phyloP scores from a whole-genome alignment of 345 rosid genomes.

The Aquilaria sinensis region DNA sequence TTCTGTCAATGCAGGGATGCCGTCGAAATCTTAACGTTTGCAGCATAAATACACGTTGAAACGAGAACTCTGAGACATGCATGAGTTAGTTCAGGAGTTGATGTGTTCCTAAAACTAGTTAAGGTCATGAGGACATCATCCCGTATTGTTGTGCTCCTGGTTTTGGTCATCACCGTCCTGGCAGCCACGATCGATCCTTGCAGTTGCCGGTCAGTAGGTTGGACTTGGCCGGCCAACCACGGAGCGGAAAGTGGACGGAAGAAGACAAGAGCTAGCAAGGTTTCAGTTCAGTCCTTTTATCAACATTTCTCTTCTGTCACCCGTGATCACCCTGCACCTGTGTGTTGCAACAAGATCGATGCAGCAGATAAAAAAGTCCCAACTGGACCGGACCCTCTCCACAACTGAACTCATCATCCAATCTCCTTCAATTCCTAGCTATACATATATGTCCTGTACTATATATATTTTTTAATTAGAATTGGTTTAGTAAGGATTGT shows the following conservation, averaged over 20 bases:
- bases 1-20: constrained; percentile 2
- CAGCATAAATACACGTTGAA: constrained; percentile 15
- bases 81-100: no score
- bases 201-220: constrained; percentile 17
- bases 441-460: no score
- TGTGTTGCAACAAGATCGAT: background rate
- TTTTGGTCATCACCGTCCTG: constrained; percentile 18
- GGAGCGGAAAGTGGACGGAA: constrained; percentile 5
- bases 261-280: background rate
- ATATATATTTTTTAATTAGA: no score
- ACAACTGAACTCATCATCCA: no score
- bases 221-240: background rate
- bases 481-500: no score
- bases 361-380: background rate
- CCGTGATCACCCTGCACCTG: background rate
- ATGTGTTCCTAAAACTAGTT: background rate
- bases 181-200: constrained; percentile 16
- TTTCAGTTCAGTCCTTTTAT: constrained; percentile 13
- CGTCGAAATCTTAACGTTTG: background rate
- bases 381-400: no score
- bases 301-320: constrained; percentile 6
- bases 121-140: constrained; percentile 16
- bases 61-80: background rate
- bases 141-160: constrained; percentile 8
- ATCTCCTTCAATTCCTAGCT: no score